Evolutionary conservation across 2,329 filamentous ascomycete species (phyloP), one percentile per base, ranked within the genome.

Genomic region (Fusarium chlamydosporum): DNA sequence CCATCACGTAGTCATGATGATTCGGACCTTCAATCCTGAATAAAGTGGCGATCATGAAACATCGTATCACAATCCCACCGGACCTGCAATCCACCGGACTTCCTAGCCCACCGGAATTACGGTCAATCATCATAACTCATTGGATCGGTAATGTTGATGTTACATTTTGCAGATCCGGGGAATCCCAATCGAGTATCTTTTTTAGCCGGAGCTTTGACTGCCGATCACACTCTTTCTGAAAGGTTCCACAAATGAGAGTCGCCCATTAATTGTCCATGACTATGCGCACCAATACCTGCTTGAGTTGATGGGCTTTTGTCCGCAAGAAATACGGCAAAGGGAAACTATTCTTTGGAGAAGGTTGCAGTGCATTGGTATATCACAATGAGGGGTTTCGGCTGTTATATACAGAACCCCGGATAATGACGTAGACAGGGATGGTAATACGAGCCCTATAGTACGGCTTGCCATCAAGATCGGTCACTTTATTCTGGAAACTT

Each of bases 131-230:
- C 5, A 2, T 18, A 16, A 50, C 1, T 46, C n/a, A 69, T 69
- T 68, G 66, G 66, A 37, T 34, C 47, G 65, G 61, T 10, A 69
- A 56, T 8, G 9, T 31, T 43, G 0, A 56, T 53, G 66, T 69
- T 62, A 20, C 66, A 62, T 66, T 27, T 31, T 62, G 51, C 42
- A 66, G 55, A 68, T 67, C 65, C 35, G 56, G 61, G 40, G 60
- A 42, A 56, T 15, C 29, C 51, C 27, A 45, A 26, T 23, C 10
- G 29, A 59, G 23, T 27, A 31, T n/a, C n/a, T 16, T 11, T 23
- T 52, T 58, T 42, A 51, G 31, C 37, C 56, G 38, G 29, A 57
- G 35, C 34, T 47, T 38, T 40, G 37, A 43, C 46, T 43, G 65
- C 33, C 4, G 41, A 54, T 52, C 18, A 26, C 6, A n/a, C 16